These are phyloP conservation scores for Tolypocladium capitatum DNA, from an alignment of 2,329 filamentous ascomycete species.

Conservation along the genomic window DNA sequence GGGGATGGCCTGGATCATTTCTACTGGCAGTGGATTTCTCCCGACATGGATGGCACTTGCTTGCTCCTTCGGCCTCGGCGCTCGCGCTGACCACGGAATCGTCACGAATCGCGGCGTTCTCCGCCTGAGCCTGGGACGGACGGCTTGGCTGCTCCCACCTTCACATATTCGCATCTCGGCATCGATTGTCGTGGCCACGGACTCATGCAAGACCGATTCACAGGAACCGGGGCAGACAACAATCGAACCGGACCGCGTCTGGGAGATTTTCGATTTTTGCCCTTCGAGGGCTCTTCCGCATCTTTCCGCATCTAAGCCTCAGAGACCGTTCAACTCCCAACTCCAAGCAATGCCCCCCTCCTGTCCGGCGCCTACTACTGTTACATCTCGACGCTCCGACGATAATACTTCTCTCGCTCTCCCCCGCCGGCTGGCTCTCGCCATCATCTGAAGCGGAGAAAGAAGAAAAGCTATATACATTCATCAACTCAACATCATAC, in stretches of 20 bases:
- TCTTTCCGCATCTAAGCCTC: constrained; percentile 13
- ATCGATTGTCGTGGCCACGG: background rate
- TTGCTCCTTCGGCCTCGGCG: background rate
- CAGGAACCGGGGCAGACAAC: background rate
- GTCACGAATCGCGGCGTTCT: background rate
- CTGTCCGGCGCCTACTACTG: constrained; percentile 3
- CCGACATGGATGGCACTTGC: background rate
- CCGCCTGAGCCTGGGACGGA: background rate
- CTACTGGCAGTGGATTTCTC: background rate
- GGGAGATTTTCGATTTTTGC: constrained; percentile 6
- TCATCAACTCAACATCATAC: constrained; percentile 9
- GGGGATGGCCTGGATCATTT: background rate
- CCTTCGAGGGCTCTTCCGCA: constrained; percentile 9
- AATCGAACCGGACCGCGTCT: background rate
- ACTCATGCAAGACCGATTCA: background rate
- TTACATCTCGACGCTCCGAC: constrained; percentile 3
- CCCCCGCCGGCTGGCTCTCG: constrained; percentile 1
- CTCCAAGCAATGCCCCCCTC: constrained; percentile 22
- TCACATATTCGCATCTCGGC: too few relatives aligned
- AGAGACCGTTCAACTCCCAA: constrained; percentile 17
- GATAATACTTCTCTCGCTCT: constrained; percentile 1
- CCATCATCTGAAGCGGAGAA: constrained; percentile 1
- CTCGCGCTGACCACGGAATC: background rate
- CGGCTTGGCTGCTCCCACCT: background rate
- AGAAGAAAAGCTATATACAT: constrained; percentile 7